Percentiles rank a stretch among this genome's conserved stretches.
These are phyloP conservation scores for Zygoascus meyerae DNA, from an alignment of 1,139 yeast genomes.

Conservation along the genomic window DNA sequence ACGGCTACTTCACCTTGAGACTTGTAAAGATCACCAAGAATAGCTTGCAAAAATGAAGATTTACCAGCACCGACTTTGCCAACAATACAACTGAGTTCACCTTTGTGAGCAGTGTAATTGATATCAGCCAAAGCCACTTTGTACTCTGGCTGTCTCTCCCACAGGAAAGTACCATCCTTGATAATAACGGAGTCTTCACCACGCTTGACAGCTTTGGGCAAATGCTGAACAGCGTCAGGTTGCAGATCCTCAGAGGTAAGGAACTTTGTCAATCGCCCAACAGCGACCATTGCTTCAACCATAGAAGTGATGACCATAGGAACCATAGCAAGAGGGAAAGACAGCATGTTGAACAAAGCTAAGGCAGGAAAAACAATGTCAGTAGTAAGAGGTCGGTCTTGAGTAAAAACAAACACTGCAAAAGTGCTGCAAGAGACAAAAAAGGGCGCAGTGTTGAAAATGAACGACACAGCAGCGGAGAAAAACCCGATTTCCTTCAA, in stretches of 20 bases:
- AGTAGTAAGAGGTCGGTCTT: conserved; percentile 68
- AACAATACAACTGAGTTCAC: conserved; percentile 78
- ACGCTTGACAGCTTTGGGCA: conserved; percentile 44
- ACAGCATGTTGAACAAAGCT: conserved; percentile 66
- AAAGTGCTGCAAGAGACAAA: conserved; percentile 89
- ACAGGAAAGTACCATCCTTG: conserved; percentile 73
- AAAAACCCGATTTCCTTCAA: conserved; percentile 72
- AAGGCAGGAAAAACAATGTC: conserved; percentile 95
- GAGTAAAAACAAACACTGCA: conserved; percentile 66
- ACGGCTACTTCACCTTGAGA: conserved; percentile 67
- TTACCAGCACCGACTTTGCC: conserved; percentile 95
- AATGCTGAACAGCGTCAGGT: conserved; percentile 60
- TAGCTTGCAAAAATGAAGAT: conserved; percentile 76
- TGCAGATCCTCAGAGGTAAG: conserved; percentile 77
- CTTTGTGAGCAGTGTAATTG: conserved; percentile 65
- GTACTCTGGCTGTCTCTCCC: conserved; percentile 76
- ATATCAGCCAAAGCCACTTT: conserved; percentile 73
- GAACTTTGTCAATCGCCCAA: conserved; percentile 67
- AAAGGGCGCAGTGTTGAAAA: conserved; percentile 86
- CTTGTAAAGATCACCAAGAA: conserved; percentile 81
- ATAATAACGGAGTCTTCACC: conserved; percentile 72
- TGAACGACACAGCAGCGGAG: conserved; percentile 65
- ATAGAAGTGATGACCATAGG: conserved; percentile 85
- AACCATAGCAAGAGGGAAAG: conserved; percentile 89
- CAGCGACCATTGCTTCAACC: conserved; percentile 87